A percentile compares a stretch with the other conserved stretches of the same genome.
These are phyloP conservation scores for Leucocoprinus birnbaumii DNA, from an alignment of 768 basidiomycete genomes.

Conservation along the genomic window DNA sequence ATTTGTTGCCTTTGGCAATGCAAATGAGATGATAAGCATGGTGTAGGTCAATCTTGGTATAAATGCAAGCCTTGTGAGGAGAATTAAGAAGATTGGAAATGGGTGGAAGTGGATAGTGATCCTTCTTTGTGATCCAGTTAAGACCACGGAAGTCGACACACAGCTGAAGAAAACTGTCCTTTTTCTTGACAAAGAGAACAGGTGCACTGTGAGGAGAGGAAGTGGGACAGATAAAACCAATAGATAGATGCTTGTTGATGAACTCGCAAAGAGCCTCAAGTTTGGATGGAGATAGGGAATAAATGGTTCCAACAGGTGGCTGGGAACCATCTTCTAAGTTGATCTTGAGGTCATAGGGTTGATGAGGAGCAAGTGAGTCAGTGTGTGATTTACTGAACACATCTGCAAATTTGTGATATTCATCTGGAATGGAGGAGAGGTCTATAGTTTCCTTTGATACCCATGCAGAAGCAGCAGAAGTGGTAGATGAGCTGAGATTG, in stretches of 20 bases:
- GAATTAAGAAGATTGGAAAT: constrained; percentile 27
- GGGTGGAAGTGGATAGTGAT: constrained; percentile 30
- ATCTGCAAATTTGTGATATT: too few species aligned
- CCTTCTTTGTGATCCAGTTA: constrained; percentile 31
- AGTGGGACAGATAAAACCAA: neutral
- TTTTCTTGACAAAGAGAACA: constrained; percentile 7
- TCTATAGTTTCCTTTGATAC: too few species aligned
- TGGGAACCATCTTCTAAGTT: too few species aligned
- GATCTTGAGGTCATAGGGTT: neutral
- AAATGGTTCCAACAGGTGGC: too few species aligned
- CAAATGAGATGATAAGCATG: constrained; percentile 18
- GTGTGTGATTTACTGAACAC: neutral
- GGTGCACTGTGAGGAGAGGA: neutral
- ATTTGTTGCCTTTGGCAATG: too few species aligned
- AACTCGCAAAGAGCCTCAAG: too few species aligned
- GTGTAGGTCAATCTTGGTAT: constrained; percentile 28
- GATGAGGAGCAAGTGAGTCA: neutral
- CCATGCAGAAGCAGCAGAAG: too few species aligned
- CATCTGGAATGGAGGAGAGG: too few species aligned
- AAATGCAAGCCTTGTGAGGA: constrained; percentile 20
- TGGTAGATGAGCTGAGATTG: too few species aligned
- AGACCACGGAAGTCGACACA: constrained; percentile 16
- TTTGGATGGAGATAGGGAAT: too few species aligned
- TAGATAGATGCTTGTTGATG: too few species aligned
- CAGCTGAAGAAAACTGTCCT: constrained; percentile 4